phyloP scores from a whole-genome alignment of 2,329 filamentous ascomycete species.

The Talaromyces sp. region DNA sequence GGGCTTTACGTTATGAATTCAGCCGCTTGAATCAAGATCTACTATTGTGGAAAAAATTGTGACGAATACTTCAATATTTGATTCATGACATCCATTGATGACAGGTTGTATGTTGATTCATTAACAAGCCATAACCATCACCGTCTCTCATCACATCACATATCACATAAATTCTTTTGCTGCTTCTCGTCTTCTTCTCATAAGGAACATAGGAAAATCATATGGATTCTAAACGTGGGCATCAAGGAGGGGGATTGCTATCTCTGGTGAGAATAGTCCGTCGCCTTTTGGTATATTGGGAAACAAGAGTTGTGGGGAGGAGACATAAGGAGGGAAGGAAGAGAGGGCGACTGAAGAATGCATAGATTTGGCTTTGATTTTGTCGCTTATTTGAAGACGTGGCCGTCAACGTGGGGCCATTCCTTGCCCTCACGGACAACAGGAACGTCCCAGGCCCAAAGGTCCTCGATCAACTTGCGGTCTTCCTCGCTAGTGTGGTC shows the following conservation, averaged over 20 bases:
- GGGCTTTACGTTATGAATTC: background rate
- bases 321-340: conserved; percentile 1
- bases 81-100: conserved; percentile 11
- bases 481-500: conserved; percentile 83
- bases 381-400: conserved; percentile 91
- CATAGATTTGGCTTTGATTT: background rate
- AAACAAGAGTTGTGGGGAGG: conserved; percentile 1
- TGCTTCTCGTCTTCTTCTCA: conserved; percentile 14
- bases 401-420: conserved; percentile 83
- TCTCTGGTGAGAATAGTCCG: background rate
- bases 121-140: conserved; percentile 13
- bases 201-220: conserved; percentile 17
- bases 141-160: conserved; percentile 16
- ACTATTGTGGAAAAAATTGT: background rate
- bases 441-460: conserved; percentile 91
- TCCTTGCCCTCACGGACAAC: conserved; percentile 78
- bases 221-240: conserved; percentile 10
- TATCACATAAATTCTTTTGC: conserved; percentile 14
- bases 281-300: conserved; percentile 15
- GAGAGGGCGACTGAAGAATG: conserved; percentile 8
- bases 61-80: background rate
- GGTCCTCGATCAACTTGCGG: conserved; percentile 75
- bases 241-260: background rate
- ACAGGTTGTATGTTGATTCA: conserved; percentile 4
- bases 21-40: background rate